Evolutionary conservation across 805 yeast species (phyloP).

Genomic region (Monosporozyma siamensis): DNA sequence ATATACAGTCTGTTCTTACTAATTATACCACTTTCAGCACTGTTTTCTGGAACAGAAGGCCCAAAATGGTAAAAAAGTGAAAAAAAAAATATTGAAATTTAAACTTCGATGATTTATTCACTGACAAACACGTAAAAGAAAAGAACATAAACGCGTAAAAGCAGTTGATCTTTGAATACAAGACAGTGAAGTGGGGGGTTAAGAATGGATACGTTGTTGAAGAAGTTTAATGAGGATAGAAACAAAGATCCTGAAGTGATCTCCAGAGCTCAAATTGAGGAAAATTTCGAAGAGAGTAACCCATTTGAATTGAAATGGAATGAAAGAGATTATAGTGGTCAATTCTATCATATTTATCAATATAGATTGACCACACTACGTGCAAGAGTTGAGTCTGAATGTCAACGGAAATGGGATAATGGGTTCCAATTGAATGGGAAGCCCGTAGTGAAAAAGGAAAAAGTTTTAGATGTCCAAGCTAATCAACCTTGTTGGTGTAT

Average conservation of each 20-base stretch:
- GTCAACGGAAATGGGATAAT: constrained; percentile 48
- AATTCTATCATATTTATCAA: constrained; percentile 50
- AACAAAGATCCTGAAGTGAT: constrained; percentile 9
- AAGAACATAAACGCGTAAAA: too few species aligned
- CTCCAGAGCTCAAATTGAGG: constrained; percentile 12
- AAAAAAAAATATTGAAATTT: too few species aligned
- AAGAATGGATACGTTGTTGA: constrained; percentile 10
- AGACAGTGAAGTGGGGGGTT: too few species aligned
- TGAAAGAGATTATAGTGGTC: constrained; percentile 41
- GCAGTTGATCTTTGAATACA: not conserved
- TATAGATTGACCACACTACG: constrained; percentile 42
- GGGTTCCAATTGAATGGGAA: constrained; percentile 33
- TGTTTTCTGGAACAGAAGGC: too few species aligned
- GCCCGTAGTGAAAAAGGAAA: constrained; percentile 34
- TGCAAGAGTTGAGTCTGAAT: constrained; percentile 38
- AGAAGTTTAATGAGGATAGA: constrained; percentile 10
- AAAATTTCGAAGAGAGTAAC: constrained; percentile 10
- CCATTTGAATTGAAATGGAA: constrained; percentile 22
- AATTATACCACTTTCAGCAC: too few species aligned
- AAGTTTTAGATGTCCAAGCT: constrained; percentile 35
- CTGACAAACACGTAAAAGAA: too few species aligned
- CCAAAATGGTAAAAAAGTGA: too few species aligned
- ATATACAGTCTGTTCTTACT: too few species aligned
- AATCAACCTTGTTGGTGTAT: constrained; percentile 59
- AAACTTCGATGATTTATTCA: too few species aligned